A percentile compares a stretch with the other conserved stretches of the same genome.
phyloP scores from a whole-genome alignment of 306 rosid genomes.

The Argentina anserina region DNA sequence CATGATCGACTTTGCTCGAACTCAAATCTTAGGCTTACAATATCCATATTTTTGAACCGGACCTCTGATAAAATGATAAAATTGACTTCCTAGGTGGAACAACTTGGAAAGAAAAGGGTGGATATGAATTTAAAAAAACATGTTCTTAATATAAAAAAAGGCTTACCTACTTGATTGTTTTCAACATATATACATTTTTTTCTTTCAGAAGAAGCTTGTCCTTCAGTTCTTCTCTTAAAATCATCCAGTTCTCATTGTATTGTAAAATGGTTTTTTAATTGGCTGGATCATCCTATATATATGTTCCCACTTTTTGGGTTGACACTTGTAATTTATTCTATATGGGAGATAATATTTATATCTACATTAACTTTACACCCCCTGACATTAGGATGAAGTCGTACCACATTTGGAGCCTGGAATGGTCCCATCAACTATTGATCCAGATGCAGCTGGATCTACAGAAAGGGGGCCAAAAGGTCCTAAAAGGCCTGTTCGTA shows the following conservation, averaged over 20 bases:
- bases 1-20: neutral
- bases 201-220: neutral
- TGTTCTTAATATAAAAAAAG: neutral
- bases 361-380: neutral
- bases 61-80: neutral
- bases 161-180: neutral
- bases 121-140: neutral
- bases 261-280: neutral
- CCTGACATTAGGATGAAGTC: slow-evolving; percentile 80
- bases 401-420: slow-evolving; percentile 99
- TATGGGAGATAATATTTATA: neutral
- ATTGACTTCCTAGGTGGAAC: neutral
- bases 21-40: slow-evolving; percentile 9
- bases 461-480: slow-evolving; percentile 65
- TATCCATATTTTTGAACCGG: neutral
- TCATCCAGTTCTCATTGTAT: neutral
- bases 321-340: neutral
- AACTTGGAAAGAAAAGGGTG: neutral
- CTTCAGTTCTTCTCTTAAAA: neutral
- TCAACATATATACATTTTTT: neutral
- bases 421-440: slow-evolving; percentile 92
- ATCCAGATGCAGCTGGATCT: slow-evolving; percentile 85
- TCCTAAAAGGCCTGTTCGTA: slow-evolving; percentile 76
- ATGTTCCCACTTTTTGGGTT: slow-evolving; percentile 1
- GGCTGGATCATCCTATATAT: neutral